Conservation (phyloP, 108 stramenopile species). For the Cyclotella atomus region DNA sequence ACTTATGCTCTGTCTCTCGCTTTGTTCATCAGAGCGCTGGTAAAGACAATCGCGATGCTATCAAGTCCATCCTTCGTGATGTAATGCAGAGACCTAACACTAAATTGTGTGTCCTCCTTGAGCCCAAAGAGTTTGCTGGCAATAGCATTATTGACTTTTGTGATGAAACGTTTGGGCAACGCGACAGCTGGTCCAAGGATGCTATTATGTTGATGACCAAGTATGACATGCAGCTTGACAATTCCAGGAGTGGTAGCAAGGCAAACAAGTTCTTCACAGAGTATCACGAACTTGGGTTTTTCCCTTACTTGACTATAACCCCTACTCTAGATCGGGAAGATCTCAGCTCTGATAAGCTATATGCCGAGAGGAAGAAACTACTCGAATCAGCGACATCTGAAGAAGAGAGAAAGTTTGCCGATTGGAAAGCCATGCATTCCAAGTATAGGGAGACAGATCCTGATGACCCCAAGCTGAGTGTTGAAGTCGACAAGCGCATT, state of each 20-base stretch:
- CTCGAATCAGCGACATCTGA: constrained; percentile 45
- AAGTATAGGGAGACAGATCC: constrained; percentile 49
- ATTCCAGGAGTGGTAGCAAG: constrained; percentile 67
- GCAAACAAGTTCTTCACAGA: constrained; percentile 76
- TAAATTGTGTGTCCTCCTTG: constrained; percentile 76
- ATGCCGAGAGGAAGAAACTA: constrained; percentile 45
- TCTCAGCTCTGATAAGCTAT: constrained; percentile 55
- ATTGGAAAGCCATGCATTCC: constrained; percentile 53
- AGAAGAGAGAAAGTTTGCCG: constrained; percentile 56
- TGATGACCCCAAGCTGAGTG: constrained; percentile 33
- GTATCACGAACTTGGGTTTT: constrained; percentile 56
- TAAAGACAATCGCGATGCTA: constrained; percentile 74
- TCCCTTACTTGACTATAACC: constrained; percentile 71
- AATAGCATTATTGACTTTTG: constrained; percentile 76
- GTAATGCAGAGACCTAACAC: constrained; percentile 68
- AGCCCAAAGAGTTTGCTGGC: constrained; percentile 75
- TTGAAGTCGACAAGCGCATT: constrained; percentile 37
- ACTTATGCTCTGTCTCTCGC: not conserved
- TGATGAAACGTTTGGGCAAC: constrained; percentile 63
- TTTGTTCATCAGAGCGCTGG: constrained; percentile 64
- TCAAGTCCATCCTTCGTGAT: constrained; percentile 69
- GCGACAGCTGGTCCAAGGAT: constrained; percentile 58
- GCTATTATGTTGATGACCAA: constrained; percentile 82
- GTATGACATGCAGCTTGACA: constrained; percentile 75
- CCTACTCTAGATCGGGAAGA: constrained; percentile 71